Evolutionary conservation across 2,329 filamentous ascomycete species (phyloP).

Genomic region (Nothopassalora personata): DNA sequence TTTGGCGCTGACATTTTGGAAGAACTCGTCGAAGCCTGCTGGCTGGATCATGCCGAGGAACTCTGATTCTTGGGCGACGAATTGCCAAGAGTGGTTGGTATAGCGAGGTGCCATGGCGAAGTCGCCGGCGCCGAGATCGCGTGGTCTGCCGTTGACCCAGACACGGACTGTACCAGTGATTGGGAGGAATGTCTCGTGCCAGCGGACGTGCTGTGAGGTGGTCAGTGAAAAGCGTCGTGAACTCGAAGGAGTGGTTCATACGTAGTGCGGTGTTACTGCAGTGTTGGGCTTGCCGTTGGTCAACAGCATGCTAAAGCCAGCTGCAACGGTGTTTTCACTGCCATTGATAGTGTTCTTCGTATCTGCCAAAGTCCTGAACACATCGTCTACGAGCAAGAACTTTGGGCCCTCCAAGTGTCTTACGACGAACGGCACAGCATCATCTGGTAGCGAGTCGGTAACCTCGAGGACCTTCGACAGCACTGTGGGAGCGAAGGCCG

Average conservation of each 20-base stretch:
- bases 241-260: neutral
- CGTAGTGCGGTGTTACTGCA: conserved; percentile 5
- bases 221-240: neutral
- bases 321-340: neutral
- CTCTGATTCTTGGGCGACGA: conserved; percentile 13
- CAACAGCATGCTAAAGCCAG: conserved; percentile 4
- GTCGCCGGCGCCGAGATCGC: conserved; percentile 12
- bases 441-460: neutral
- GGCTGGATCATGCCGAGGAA: conserved; percentile 14
- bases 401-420: conserved; percentile 4
- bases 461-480: conserved; percentile 2
- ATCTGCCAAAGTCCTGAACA: conserved; percentile 2
- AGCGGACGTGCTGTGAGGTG: conserved; percentile 5
- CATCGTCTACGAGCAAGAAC: conserved; percentile 4
- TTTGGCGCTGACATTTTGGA: conserved; percentile 9
- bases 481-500: neutral
- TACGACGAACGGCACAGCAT: conserved; percentile 1
- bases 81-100: conserved; percentile 14
- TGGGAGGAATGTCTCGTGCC: conserved; percentile 15
- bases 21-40: conserved; percentile 17
- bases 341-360: conserved; percentile 1
- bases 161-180: conserved; percentile 9
- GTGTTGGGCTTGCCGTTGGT: conserved; percentile 3
- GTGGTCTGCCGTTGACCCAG: conserved; percentile 11
- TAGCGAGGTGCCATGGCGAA: conserved; percentile 14